Evolutionary conservation across 1,284 basidiomycete genomes (phyloP).

Genomic region (Puccinia horiana): DNA sequence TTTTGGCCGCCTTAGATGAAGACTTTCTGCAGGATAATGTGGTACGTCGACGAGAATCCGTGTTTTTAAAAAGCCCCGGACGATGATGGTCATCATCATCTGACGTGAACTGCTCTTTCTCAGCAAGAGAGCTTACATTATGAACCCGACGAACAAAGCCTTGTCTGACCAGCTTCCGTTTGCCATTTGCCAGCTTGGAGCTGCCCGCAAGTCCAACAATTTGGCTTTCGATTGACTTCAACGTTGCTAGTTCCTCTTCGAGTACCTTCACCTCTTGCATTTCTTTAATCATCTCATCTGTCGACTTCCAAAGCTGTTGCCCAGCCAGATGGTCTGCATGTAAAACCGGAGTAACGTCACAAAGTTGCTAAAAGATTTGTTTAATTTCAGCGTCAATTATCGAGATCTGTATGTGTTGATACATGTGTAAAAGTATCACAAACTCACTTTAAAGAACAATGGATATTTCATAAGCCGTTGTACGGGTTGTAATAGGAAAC

Average conservation of each 20-base stretch:
- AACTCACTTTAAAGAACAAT: constrained; percentile 71
- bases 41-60: background rate
- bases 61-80: too few species aligned
- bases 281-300: constrained; percentile 70
- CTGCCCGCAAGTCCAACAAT: constrained; percentile 67
- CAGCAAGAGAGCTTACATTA: background rate
- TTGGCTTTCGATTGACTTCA: constrained; percentile 66
- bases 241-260: constrained; percentile 75
- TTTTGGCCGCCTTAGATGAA: background rate
- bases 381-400: background rate
- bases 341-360: constrained; percentile 68
- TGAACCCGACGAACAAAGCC: background rate
- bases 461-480: constrained; percentile 73
- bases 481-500: constrained; percentile 73
- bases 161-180: constrained; percentile 71
- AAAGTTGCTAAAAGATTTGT: constrained; percentile 63
- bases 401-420: background rate
- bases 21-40: background rate
- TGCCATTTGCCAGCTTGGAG: constrained; percentile 67
- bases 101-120: background rate
- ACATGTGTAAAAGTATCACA: background rate
- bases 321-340: constrained; percentile 72
- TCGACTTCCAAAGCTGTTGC: constrained; percentile 68
- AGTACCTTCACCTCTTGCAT: constrained; percentile 78
- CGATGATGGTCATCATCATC: background rate